These are phyloP conservation scores for Colletotrichum musicola DNA, from an alignment of 2,329 filamentous ascomycete genomes.

Conservation along the genomic window DNA sequence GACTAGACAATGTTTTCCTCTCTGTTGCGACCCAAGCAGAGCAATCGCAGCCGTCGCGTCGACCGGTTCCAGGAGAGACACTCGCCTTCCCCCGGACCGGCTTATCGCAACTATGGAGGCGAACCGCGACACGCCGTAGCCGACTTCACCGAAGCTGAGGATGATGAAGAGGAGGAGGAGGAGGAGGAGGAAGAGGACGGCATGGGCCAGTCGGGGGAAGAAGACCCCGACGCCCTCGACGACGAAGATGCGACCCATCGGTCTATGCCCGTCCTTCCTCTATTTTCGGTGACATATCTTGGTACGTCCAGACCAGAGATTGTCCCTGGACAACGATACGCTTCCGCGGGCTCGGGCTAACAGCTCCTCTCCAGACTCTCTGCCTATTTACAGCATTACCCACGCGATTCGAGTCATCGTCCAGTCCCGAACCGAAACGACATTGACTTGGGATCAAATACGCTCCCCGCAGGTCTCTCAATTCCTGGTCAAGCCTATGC, in stretches of 20 bases:
- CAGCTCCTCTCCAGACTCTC: slow-evolving; percentile 70
- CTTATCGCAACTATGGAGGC: slow-evolving; percentile 49
- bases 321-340: slow-evolving; percentile 18
- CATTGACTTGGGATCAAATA: slow-evolving; percentile 93
- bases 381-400: slow-evolving; percentile 91
- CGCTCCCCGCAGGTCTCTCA: slow-evolving; percentile 96
- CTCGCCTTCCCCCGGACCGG: slow-evolving; percentile 39
- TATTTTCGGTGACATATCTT: slow-evolving; percentile 84
- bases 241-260: slow-evolving; percentile 50
- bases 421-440: slow-evolving; percentile 88
- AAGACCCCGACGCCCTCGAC: slow-evolving; percentile 52
- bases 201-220: slow-evolving; percentile 41
- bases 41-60: slow-evolving; percentile 35
- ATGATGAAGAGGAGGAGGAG: slow-evolving; percentile 62
- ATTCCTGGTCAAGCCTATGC: slow-evolving; percentile 95
- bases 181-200: slow-evolving; percentile 50
- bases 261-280: slow-evolving; percentile 69
- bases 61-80: slow-evolving; percentile 31
- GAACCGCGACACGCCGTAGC: slow-evolving; percentile 67
- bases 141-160: slow-evolving; percentile 75
- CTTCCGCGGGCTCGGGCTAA: neutral
- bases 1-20: slow-evolving; percentile 41
- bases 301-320: slow-evolving; percentile 61
- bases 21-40: slow-evolving; percentile 40
- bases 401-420: slow-evolving; percentile 91